Percentiles rank a stretch among this genome's conserved stretches.
Conservation (phyloP, 495 filamentous ascomycete genomes). For the Hamigera avellanea region DNA sequence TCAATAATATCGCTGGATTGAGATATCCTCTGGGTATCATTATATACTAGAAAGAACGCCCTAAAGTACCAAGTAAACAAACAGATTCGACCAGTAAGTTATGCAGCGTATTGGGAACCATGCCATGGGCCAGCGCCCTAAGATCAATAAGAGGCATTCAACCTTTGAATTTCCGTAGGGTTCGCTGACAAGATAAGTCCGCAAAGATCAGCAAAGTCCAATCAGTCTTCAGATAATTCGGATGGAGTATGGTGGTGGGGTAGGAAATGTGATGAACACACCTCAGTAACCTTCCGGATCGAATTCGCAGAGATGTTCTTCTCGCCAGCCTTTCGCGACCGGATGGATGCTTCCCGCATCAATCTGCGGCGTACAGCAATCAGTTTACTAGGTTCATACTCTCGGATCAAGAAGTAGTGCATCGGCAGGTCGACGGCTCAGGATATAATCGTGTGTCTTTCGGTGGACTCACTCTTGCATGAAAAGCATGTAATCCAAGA, state of each 20-base stretch:
- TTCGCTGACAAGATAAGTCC: conserved; percentile 34
- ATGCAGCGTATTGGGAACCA: too few relatives aligned
- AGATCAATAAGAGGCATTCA: conserved; percentile 19
- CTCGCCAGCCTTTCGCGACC: conserved; percentile 62
- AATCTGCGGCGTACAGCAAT: conserved; percentile 41
- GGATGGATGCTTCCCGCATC: conserved; percentile 72
- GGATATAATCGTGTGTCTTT: neutral
- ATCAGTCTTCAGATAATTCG: neutral
- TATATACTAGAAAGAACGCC: neutral
- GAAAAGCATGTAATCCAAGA: conserved; percentile 82
- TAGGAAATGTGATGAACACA: too few relatives aligned
- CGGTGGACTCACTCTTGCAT: conserved; percentile 61
- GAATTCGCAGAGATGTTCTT: conserved; percentile 59
- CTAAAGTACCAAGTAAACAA: neutral
- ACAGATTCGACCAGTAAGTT: too few relatives aligned
- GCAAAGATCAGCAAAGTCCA: neutral
- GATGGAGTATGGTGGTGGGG: too few relatives aligned
- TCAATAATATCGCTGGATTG: too few relatives aligned
- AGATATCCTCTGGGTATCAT: too few relatives aligned
- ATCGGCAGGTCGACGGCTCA: neutral
- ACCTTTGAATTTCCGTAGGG: conserved; percentile 68
- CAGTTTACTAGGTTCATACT: neutral
- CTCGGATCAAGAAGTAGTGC: neutral
- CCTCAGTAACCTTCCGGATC: conserved; percentile 67
- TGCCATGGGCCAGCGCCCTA: too few relatives aligned